phyloP scores from a whole-genome alignment of 305 asterid genomes.

The Rubia peregrina region DNA sequence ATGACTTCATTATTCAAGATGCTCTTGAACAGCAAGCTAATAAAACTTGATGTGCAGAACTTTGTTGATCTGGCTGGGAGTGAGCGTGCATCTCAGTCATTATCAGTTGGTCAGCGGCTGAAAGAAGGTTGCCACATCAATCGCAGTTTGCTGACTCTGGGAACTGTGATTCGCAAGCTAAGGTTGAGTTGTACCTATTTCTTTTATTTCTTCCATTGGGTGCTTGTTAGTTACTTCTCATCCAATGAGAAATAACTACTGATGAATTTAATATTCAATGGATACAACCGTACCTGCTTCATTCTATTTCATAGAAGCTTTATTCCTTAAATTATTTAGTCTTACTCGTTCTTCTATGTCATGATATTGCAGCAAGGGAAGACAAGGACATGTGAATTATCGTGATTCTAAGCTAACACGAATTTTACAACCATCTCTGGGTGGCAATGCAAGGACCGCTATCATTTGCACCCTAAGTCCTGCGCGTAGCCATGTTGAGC shows the following conservation, averaged over 20 bases:
- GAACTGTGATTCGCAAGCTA: constrained; percentile 95
- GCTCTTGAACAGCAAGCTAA: constrained; percentile 11
- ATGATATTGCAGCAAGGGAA: constrained; percentile 72
- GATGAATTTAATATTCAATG: not conserved
- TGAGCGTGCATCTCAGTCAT: constrained; percentile 95
- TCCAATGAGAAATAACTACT: not conserved
- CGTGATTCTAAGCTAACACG: constrained; percentile 97
- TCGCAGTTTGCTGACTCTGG: constrained; percentile 90
- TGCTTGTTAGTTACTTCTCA: constrained; percentile 8
- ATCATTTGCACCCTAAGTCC: constrained; percentile 94
- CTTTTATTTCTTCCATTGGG: constrained; percentile 3
- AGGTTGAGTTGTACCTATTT: constrained; percentile 42
- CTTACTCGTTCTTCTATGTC: not conserved
- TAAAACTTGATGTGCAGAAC: constrained; percentile 56
- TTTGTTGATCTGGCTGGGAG: constrained; percentile 99
- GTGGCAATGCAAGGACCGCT: constrained; percentile 98
- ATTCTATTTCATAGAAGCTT: not conserved
- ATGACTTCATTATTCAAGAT: not conserved
- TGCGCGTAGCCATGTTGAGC: constrained; percentile 89
- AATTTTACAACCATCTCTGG: constrained; percentile 86
- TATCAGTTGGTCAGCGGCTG: constrained; percentile 85
- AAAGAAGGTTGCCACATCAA: constrained; percentile 99
- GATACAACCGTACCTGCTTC: not conserved
- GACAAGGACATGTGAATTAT: constrained; percentile 81
- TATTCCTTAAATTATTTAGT: not conserved